These are phyloP conservation scores for Solanum neorickii DNA, from an alignment of 257 asterid genomes.

Conservation along the genomic window DNA sequence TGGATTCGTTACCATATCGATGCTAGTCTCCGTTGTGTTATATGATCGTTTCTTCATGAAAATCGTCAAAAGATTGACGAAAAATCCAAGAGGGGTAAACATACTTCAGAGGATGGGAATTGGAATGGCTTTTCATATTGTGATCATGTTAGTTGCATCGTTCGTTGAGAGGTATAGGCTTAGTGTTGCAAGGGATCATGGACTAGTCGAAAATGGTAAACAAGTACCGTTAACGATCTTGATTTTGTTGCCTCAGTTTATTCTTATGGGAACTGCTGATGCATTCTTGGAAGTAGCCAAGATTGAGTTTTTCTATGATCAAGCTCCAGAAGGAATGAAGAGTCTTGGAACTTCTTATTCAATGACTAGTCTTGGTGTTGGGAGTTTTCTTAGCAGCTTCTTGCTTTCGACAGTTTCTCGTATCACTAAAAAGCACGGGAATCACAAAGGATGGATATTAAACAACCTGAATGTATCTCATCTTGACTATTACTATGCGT, in stretches of 20 bases:
- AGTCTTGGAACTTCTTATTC: conserved; percentile 73
- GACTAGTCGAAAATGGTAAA: conserved; percentile 23
- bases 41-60: conserved; percentile 52
- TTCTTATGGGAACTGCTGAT: conserved; percentile 78
- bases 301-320: conserved; percentile 79
- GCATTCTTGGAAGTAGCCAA: conserved; percentile 67
- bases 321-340: conserved; percentile 88
- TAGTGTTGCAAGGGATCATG: conserved; percentile 36
- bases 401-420: conserved; percentile 40
- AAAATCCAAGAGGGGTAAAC: conserved; percentile 67
- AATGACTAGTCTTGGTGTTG: conserved; percentile 52
- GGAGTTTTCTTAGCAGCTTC: conserved; percentile 65
- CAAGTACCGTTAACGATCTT: conserved; percentile 58
- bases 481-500: conserved; percentile 62
- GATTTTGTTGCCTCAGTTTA: conserved; percentile 57
- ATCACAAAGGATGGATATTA: conserved; percentile 43
- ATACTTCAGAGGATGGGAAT: conserved; percentile 84
- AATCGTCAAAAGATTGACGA: conserved; percentile 31
- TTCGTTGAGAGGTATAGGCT: conserved; percentile 43
- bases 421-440: conserved; percentile 38
- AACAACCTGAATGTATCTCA: conserved; percentile 73
- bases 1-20: conserved; percentile 60
- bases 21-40: conserved; percentile 59
- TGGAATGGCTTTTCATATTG: conserved; percentile 53
- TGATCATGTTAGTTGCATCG: conserved; percentile 59